phyloP scores from a whole-genome alignment of 2,329 filamentous ascomycete genomes.

The Myriosclerotinia duriaeana region DNA sequence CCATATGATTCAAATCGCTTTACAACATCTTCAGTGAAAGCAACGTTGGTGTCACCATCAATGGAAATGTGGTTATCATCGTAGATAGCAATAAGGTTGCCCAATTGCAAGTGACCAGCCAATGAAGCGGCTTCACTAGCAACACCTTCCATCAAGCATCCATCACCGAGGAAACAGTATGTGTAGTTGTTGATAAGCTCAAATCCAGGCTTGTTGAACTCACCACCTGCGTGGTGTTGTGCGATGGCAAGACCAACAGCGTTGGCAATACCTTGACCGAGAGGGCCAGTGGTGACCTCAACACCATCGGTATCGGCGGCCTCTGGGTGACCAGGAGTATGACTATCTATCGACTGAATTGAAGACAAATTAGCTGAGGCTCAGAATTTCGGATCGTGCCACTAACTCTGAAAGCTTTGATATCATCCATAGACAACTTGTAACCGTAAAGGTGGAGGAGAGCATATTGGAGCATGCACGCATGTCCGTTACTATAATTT shows the following conservation, averaged over 20 bases:
- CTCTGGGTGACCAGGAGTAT: slow-evolving; percentile 95
- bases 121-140: slow-evolving; percentile 87
- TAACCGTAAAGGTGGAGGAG: slow-evolving; percentile 97
- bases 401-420: slow-evolving; percentile 94
- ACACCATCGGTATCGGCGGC: slow-evolving; percentile 93
- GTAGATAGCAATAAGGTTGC: slow-evolving; percentile 95
- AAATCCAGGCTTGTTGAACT: slow-evolving; percentile 96
- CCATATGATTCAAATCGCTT: slow-evolving; percentile 97
- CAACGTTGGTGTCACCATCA: slow-evolving; percentile 91
- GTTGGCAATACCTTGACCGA: slow-evolving; percentile 96
- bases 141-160: slow-evolving; percentile 98
- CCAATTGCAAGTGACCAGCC: slow-evolving; percentile 94
- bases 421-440: slow-evolving; percentile 78
- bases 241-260: slow-evolving; percentile 97
- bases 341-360: slow-evolving; percentile 58
- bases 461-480: slow-evolving; percentile 99
- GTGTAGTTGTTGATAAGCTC: slow-evolving; percentile 95
- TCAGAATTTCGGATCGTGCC: neutral
- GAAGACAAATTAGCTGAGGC: slow-evolving; percentile 20
- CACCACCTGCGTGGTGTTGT: slow-evolving; percentile 83
- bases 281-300: slow-evolving; percentile 96
- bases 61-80: slow-evolving; percentile 98
- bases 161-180: slow-evolving; percentile 95
- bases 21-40: slow-evolving; percentile 94
- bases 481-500: slow-evolving; percentile 81